Evolutionary conservation across 225 moss, liverwort and hornwort genomes (phyloP).

Genomic region (Pseudoscleropodium purum): DNA sequence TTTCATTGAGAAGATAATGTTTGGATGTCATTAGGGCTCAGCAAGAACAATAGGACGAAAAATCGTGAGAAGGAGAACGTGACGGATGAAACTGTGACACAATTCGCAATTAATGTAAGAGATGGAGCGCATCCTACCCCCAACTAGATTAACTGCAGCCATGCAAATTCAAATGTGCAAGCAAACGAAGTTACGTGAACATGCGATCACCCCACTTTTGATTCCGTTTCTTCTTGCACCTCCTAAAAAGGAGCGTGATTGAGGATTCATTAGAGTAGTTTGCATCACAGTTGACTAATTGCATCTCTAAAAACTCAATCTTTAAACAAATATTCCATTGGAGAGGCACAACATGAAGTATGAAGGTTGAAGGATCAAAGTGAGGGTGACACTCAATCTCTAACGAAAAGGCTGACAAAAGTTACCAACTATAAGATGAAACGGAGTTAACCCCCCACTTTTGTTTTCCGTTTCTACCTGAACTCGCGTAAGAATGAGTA

Average conservation of each 20-base stretch:
- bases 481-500: not conserved
- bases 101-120: not conserved
- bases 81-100: not conserved
- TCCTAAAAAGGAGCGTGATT: not conserved
- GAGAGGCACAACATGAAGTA: not conserved
- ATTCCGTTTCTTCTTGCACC: not conserved
- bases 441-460: not conserved
- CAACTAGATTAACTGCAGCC: no score
- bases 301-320: not conserved
- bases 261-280: no score
- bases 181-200: not conserved
- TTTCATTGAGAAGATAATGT: not conserved
- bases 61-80: not conserved
- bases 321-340: not conserved
- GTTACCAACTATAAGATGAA: not conserved
- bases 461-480: not conserved
- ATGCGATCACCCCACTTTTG: not conserved
- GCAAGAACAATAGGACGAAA: not conserved
- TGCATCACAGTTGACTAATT: not conserved
- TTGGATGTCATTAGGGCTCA: not conserved
- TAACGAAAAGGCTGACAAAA: not conserved
- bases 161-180: not conserved
- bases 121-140: not conserved
- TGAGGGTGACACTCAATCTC: not conserved
- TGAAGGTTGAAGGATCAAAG: not conserved